A percentile compares a stretch with the other conserved stretches of the same genome.
phyloP scores from a whole-genome alignment of 2,329 filamentous ascomycete genomes.

The Amphichorda felina region DNA sequence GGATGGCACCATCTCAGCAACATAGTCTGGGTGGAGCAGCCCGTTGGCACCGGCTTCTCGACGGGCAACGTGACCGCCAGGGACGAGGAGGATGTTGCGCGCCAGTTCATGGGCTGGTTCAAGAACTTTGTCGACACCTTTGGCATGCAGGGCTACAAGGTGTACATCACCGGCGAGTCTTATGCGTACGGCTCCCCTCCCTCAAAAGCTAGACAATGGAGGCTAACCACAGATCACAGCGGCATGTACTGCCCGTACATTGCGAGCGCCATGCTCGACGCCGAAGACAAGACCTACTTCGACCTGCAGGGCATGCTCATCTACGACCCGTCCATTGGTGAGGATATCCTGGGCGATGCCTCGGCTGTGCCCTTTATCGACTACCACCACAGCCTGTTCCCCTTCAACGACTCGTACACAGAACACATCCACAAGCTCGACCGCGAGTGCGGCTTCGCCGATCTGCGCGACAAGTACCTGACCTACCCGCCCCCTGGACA shows the following conservation, averaged over 20 bases:
- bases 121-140: slow-evolving; percentile 68
- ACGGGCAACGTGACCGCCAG: slow-evolving; percentile 51
- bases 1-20: slow-evolving; percentile 65
- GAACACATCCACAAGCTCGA: slow-evolving; percentile 37
- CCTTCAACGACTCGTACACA: slow-evolving; percentile 48
- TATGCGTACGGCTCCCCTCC: slow-evolving; percentile 23
- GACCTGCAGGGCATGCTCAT: slow-evolving; percentile 58
- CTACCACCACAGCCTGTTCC: slow-evolving; percentile 46
- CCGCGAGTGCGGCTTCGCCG: slow-evolving; percentile 48
- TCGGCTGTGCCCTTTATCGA: slow-evolving; percentile 48
- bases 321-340: slow-evolving; percentile 56
- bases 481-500: slow-evolving; percentile 54
- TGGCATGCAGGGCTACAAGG: slow-evolving; percentile 51
- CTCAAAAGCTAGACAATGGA: not conserved
- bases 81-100: slow-evolving; percentile 54
- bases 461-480: slow-evolving; percentile 48
- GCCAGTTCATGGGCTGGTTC: slow-evolving; percentile 68
- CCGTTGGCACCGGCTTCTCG: slow-evolving; percentile 56
- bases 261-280: slow-evolving; percentile 58
- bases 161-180: slow-evolving; percentile 62
- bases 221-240: not conserved
- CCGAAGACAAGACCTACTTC: slow-evolving; percentile 52
- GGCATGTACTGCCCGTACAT: slow-evolving; percentile 49
- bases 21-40: slow-evolving; percentile 65
- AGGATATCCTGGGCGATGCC: slow-evolving; percentile 29